Evolutionary conservation across 768 basidiomycete genomes (phyloP).

Genomic region (Xerocomellus intermedius): DNA sequence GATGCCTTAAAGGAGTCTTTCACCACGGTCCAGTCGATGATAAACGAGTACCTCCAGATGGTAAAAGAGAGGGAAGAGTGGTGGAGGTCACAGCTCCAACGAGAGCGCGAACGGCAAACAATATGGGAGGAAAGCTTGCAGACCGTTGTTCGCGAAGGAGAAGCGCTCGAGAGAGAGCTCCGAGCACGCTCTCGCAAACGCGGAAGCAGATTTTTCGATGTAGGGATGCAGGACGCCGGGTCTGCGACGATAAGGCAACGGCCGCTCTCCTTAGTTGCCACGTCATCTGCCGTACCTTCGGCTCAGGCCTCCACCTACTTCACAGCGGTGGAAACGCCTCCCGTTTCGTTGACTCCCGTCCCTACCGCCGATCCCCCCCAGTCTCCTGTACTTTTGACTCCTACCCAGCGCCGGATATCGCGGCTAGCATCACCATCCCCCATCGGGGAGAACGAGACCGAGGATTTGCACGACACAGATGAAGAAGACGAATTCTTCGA

Average conservation of each 20-base stretch:
- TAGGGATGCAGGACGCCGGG: constrained; percentile 22
- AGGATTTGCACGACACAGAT: constrained; percentile 50
- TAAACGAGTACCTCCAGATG: constrained; percentile 71
- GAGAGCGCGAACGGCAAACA: constrained; percentile 58
- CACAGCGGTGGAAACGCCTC: constrained; percentile 23
- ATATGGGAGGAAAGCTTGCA: constrained; percentile 92
- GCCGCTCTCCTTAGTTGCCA: constrained; percentile 15
- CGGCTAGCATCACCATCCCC: constrained; percentile 15
- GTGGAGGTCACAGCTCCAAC: constrained; percentile 63
- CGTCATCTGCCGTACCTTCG: constrained; percentile 14
- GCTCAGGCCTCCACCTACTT: constrained; percentile 20
- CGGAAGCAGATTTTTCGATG: constrained; percentile 56
- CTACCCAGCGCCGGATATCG: constrained; percentile 22
- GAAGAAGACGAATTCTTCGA: constrained; percentile 98
- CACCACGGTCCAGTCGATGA: constrained; percentile 50
- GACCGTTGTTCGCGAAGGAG: constrained; percentile 83
- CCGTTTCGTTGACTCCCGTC: constrained; percentile 6
- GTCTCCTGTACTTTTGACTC: constrained; percentile 17
- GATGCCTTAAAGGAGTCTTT: constrained; percentile 63
- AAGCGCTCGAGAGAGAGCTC: constrained; percentile 78
- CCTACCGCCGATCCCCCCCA: constrained; percentile 2
- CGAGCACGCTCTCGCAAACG: constrained; percentile 55
- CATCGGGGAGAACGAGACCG: constrained; percentile 32
- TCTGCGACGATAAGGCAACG: constrained; percentile 20
- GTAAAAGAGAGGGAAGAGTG: constrained; percentile 76